Evolutionary conservation across 2,329 filamentous ascomycete species (phyloP).

Genomic region (Fusarium liriodendri): DNA sequence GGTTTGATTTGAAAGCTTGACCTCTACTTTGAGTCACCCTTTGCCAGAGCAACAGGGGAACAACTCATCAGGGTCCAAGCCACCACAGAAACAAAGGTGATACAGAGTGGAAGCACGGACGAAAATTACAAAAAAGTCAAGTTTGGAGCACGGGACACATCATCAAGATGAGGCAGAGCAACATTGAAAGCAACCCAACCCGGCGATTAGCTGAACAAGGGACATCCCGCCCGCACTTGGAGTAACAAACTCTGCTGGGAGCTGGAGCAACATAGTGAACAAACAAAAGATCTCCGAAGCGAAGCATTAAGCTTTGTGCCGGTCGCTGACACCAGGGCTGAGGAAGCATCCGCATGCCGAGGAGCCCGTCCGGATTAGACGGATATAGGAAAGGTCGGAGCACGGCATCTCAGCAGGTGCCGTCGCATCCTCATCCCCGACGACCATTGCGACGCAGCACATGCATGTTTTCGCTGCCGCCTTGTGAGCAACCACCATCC

Average conservation of each 20-base stretch:
- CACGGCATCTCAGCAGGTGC: not conserved
- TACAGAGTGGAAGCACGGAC: constrained; percentile 19
- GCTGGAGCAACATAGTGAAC: constrained; percentile 23
- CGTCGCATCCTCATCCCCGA: not conserved
- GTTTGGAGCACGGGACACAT: not conserved
- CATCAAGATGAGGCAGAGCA: constrained; percentile 23
- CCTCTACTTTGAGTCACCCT: constrained; percentile 28
- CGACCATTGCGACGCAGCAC: not conserved
- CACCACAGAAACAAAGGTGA: constrained; percentile 17
- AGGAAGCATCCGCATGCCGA: constrained; percentile 20
- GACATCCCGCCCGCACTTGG: constrained; percentile 26
- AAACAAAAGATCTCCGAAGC: constrained; percentile 6
- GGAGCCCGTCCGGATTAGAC: not conserved
- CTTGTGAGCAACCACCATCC: not conserved
- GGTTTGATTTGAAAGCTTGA: not conserved
- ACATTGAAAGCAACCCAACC: not conserved
- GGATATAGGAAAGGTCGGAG: not conserved
- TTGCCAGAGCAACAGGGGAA: constrained; percentile 33
- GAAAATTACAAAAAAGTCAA: constrained; percentile 1
- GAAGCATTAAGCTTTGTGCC: constrained; percentile 14
- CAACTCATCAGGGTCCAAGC: constrained; percentile 35
- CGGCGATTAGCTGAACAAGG: constrained; percentile 19
- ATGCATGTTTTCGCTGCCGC: constrained; percentile 21
- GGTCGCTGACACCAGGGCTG: not conserved
- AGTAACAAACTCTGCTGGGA: not conserved